A percentile compares a stretch with the other conserved stretches of the same genome.
Evolutionary conservation across 306 rosid genomes (phyloP).

Genomic region (Trifolium fragiferum): DNA sequence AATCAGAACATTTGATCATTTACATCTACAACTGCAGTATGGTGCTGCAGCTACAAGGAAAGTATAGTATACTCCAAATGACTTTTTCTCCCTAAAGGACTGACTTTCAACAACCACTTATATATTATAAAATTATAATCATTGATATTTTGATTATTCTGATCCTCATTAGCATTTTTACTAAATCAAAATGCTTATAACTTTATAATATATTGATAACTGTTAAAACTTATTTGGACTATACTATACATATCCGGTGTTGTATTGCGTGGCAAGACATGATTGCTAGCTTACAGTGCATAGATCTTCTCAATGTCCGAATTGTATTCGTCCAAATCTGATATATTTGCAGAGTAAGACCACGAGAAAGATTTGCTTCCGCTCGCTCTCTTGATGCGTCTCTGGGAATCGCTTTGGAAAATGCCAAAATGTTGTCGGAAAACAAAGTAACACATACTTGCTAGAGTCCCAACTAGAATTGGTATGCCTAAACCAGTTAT

Average conservation of each 20-base stretch:
- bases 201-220: not conserved
- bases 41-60: not conserved
- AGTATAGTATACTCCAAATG: not conserved
- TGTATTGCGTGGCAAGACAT: not conserved
- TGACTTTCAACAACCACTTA: not conserved
- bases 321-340: slow-evolving; percentile 77
- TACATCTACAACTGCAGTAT: not conserved
- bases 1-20: slow-evolving; percentile 5
- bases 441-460: slow-evolving; percentile 90
- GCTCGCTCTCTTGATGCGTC: slow-evolving; percentile 78
- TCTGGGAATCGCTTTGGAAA: slow-evolving; percentile 69
- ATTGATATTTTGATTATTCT: not conserved
- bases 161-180: not conserved
- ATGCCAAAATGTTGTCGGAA: slow-evolving; percentile 77
- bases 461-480: slow-evolving; percentile 80
- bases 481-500: slow-evolving; percentile 77
- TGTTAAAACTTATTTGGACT: not conserved
- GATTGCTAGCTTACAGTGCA: slow-evolving; percentile 58
- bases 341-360: slow-evolving; percentile 86
- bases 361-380: slow-evolving; percentile 94
- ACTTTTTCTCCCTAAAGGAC: not conserved
- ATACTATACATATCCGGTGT: not conserved
- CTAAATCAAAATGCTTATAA: not conserved
- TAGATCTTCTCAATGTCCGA: slow-evolving; percentile 84
- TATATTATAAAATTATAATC: not conserved